Base-by-base conservation (phyloP, 2,329 filamentous ascomycete species). In the Alternaria panax region DNA sequence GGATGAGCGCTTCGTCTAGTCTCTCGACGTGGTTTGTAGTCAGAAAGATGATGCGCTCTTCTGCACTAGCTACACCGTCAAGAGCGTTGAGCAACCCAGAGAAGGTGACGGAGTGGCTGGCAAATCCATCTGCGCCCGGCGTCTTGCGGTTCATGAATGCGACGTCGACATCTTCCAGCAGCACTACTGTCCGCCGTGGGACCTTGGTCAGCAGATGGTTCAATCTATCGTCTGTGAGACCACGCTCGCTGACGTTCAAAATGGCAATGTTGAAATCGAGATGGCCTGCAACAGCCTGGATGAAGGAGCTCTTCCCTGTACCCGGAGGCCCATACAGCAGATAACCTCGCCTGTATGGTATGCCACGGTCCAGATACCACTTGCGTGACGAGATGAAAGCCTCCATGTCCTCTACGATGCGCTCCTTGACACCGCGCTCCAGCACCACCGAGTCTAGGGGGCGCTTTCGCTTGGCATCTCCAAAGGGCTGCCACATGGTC, bases 341-440 rank as follows among this genome's bases (percentile, higher is more conserved):
- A 73, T 97, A 97, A 0, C 93, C 94, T 57, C 93, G 84, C 18
- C 93, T 87, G 72, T 97, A 97, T 0, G 94, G 94, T 64, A 97
- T 96, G 2, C 93, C 94, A n/a, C 94, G 89, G 71, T 97, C 92
- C 50, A 93, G 87, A 73, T 97, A 97, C 93, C 94, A 97, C 65
- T 90, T 87, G 58, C 91, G 87, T 36, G 91, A 89, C 1, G 82
- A 81, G 52, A 97, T 82, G 71, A 97, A 97, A 68, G 95, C 92
- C 70, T 87, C 86, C 8, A 97, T 90, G 71, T 97, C 94, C 30
- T 83, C 85, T 4, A 96, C 86, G 36, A 97, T 89, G 45, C 85
- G 82, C 75, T 96, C 92, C 73, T 93, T 92, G 53, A 98, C 86
- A 0, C 93, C 93, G 57, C 89, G 81, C 64, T 96, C 92, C 20